Percentiles rank a stretch among this genome's conserved stretches.
phyloP scores from a whole-genome alignment of 495 filamentous ascomycete species.

The Penicillium lagena region DNA sequence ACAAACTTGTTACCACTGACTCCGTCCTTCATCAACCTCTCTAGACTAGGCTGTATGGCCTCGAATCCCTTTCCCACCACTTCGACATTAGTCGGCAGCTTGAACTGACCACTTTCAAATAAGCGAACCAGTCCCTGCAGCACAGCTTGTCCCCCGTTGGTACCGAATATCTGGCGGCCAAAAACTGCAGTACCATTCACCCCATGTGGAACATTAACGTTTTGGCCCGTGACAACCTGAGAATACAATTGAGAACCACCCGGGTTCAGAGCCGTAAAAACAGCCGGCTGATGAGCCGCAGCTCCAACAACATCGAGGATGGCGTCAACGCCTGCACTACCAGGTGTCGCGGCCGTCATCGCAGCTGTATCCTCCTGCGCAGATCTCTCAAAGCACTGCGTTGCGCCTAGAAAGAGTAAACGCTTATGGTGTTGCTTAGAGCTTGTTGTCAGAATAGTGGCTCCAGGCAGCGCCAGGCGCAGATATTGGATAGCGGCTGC shows the following conservation, averaged over 20 bases:
- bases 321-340: too few relatives aligned
- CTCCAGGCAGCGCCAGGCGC: too few relatives aligned
- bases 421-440: too few relatives aligned
- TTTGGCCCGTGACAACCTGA: constrained; percentile 19
- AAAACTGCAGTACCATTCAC: background rate
- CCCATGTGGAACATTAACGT: background rate
- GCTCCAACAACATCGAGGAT: constrained; percentile 20
- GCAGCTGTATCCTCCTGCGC: too few relatives aligned
- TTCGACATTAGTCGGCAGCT: constrained; percentile 7
- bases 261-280: constrained; percentile 6
- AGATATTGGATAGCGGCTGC: too few relatives aligned
- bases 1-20: constrained; percentile 26
- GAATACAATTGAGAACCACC: constrained; percentile 24
- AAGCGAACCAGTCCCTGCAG: constrained; percentile 9
- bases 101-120: constrained; percentile 7
- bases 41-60: constrained; percentile 16
- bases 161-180: constrained; percentile 14
- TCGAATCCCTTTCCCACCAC: constrained; percentile 24
- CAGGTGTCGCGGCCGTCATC: too few relatives aligned
- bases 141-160: constrained; percentile 3
- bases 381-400: too few relatives aligned
- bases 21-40: constrained; percentile 9
- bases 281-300: constrained; percentile 4
- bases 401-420: too few relatives aligned
- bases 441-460: too few relatives aligned